phyloP scores from a whole-genome alignment of 768 basidiomycete species.

The Podaxis pistillaris region DNA sequence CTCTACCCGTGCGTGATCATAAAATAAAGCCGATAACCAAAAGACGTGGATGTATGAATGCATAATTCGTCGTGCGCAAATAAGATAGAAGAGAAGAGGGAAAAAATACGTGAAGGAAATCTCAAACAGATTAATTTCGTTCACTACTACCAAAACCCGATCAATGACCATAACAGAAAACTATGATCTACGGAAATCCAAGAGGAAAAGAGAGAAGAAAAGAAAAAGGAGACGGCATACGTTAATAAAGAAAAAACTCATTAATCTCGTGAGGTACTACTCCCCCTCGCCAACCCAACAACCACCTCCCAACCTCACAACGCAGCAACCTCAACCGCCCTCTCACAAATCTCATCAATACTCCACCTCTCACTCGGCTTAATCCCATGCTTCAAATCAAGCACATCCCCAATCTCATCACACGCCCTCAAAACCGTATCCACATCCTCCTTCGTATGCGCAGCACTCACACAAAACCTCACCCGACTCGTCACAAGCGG shows the following conservation, averaged over 20 bases:
- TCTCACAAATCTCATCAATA: conserved; percentile 67
- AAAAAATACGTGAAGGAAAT: neutral
- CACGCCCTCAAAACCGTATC: conserved; percentile 83
- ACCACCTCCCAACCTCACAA: conserved; percentile 15
- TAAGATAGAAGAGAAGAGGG: neutral
- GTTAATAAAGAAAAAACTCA: neutral
- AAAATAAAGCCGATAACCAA: neutral
- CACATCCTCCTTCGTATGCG: conserved; percentile 97
- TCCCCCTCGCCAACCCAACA: neutral
- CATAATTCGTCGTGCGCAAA: neutral
- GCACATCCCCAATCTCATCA: conserved; percentile 86
- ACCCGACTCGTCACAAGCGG: conserved; percentile 86
- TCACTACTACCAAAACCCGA: neutral
- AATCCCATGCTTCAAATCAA: conserved; percentile 85
- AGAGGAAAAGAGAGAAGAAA: neutral
- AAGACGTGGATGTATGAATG: neutral
- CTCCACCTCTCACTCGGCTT: conserved; percentile 64
- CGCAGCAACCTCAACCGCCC: conserved; percentile 75
- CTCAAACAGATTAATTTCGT: neutral
- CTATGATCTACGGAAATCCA: neutral
- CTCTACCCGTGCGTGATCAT: neutral
- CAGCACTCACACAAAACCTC: conserved; percentile 90
- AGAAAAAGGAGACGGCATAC: neutral
- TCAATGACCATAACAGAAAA: neutral
- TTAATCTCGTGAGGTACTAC: neutral